phyloP scores from a whole-genome alignment of 495 filamentous ascomycete genomes.

The Penicillium paxilli region DNA sequence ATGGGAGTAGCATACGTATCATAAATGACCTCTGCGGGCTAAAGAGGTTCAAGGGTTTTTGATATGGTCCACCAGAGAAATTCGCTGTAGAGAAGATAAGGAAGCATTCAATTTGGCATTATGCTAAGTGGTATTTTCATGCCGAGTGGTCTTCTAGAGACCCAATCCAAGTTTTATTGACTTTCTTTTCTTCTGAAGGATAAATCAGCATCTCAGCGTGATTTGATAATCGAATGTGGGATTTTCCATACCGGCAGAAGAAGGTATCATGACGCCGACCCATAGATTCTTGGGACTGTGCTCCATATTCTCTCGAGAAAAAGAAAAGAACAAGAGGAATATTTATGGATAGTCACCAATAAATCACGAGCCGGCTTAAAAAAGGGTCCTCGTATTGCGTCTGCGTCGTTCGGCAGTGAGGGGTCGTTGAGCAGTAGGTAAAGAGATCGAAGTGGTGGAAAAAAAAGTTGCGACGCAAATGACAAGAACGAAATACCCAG shows the following conservation, averaged over 20 bases:
- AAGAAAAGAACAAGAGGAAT: background rate
- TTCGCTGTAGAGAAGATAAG: too few species aligned
- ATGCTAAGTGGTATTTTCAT: constrained; percentile 2
- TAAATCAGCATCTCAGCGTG: constrained; percentile 11
- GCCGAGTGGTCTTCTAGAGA: background rate
- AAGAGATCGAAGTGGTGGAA: background rate
- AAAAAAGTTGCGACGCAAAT: background rate
- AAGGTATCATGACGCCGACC: constrained; percentile 36
- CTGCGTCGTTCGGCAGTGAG: background rate
- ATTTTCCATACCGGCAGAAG: constrained; percentile 27
- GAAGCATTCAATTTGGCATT: background rate
- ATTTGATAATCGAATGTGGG: background rate
- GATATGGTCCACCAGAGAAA: too few species aligned
- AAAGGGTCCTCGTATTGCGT: background rate
- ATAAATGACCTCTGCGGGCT: too few species aligned
- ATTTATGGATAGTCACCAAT: background rate
- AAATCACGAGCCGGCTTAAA: background rate
- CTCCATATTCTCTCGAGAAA: background rate
- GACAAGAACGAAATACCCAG: constrained; percentile 11
- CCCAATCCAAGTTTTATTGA: background rate
- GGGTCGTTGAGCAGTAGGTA: background rate
- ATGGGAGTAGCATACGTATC: too few species aligned
- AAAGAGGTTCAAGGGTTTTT: too few species aligned
- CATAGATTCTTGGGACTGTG: constrained; percentile 12
- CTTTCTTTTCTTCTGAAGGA: constrained; percentile 12